phyloP scores from a whole-genome alignment of 768 basidiomycete species.

The Coprinopsis sp. region DNA sequence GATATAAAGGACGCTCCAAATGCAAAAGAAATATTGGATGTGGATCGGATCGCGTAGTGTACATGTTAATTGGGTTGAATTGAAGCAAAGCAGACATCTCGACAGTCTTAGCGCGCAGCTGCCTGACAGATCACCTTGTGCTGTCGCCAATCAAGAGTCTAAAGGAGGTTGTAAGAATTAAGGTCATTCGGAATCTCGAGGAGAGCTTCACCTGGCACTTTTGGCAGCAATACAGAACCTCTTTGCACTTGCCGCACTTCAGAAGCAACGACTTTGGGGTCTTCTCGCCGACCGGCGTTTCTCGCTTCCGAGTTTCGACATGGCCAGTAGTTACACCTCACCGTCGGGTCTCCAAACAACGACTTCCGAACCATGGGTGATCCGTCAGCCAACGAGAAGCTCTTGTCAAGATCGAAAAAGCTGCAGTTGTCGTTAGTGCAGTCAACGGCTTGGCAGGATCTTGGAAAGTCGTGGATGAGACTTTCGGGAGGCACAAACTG shows the following conservation, averaged over 20 bases:
- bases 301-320: constrained; percentile 10
- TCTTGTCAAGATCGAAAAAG: constrained; percentile 13
- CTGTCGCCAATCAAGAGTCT: no score
- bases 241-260: constrained; percentile 15
- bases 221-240: constrained; percentile 17
- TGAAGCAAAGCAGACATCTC: no score
- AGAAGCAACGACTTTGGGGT: constrained; percentile 3
- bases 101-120: no score
- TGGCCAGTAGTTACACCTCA: constrained; percentile 18
- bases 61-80: no score
- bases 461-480: constrained; percentile 13
- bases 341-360: constrained; percentile 2
- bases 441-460: constrained; percentile 6
- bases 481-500: constrained; percentile 10
- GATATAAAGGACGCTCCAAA: no score
- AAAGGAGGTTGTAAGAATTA: no score
- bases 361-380: constrained; percentile 12
- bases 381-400: constrained; percentile 10
- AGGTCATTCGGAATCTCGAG: no score
- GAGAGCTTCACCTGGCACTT: constrained; percentile 18
- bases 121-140: no score
- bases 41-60: no score
- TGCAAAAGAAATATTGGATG: no score
- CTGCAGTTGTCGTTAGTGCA: constrained; percentile 15
- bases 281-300: not conserved